Conservation (phyloP, 2,329 filamentous ascomycete genomes). For the Pseudogymnoascus sp. region DNA sequence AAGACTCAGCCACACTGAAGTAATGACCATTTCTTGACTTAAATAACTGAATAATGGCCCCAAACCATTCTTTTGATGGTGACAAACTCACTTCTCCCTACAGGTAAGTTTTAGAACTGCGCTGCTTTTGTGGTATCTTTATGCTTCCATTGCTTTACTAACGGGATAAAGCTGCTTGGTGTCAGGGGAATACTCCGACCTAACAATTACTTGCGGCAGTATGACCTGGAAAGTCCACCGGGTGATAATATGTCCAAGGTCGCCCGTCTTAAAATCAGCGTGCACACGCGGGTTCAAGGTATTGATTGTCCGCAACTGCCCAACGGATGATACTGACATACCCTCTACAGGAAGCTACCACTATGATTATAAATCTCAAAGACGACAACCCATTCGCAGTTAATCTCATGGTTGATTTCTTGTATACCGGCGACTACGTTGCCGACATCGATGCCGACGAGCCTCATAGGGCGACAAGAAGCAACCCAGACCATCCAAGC, state of each 20-base stretch:
- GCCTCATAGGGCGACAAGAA: no score
- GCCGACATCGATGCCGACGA: no score
- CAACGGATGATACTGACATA: background rate
- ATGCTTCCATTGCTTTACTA: background rate
- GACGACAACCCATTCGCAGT: background rate
- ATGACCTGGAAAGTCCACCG: background rate
- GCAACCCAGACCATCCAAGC: no score
- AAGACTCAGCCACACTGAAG: background rate
- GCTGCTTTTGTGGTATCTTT: background rate
- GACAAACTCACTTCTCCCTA: background rate
- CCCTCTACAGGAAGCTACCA: background rate
- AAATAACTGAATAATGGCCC: background rate
- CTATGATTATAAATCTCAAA: background rate
- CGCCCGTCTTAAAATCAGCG: background rate
- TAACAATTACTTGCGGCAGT: background rate
- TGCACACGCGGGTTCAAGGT: background rate
- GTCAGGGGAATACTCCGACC: background rate
- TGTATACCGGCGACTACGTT: background rate
- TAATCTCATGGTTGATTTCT: background rate
- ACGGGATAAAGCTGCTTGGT: background rate
- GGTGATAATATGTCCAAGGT: background rate
- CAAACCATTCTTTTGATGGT: no score
- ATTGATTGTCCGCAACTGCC: background rate
- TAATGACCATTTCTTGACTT: background rate
- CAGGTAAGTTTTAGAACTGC: background rate